These are phyloP conservation scores for Pelargonium fulgidum DNA, from an alignment of 441 rosid genomes.

Conservation along the genomic window DNA sequence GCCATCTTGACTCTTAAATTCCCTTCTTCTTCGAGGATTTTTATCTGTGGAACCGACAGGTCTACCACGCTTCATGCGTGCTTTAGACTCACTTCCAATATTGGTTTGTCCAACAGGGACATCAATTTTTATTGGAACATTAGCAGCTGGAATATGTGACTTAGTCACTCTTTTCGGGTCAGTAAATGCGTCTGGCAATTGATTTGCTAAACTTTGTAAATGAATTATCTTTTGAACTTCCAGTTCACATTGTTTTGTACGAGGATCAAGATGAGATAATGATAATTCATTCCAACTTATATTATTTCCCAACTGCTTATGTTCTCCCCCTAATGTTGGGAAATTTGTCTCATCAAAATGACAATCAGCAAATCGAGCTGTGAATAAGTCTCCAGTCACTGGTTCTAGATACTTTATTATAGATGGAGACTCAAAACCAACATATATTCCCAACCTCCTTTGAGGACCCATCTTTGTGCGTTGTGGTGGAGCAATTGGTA, in stretches of 20 bases:
- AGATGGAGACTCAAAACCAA: not conserved
- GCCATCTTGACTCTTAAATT: not conserved
- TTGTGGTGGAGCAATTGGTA: constrained; percentile 9
- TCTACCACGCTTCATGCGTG: not conserved
- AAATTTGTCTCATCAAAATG: too few relatives aligned
- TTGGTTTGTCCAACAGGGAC: not conserved
- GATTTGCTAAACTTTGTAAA: not conserved
- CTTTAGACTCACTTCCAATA: not conserved
- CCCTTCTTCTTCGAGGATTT: constrained; percentile 4
- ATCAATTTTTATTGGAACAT: not conserved
- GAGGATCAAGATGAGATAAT: constrained; percentile 1
- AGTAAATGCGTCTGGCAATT: not conserved
- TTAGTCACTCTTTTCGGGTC: not conserved
- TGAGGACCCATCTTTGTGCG: constrained; percentile 12
- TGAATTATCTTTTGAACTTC: constrained; percentile 16
- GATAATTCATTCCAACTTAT: not conserved
- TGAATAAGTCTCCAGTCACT: too few relatives aligned
- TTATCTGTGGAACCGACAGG: constrained; percentile 6
- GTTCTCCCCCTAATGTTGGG: too few relatives aligned
- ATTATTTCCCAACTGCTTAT: too few relatives aligned
- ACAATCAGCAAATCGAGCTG: too few relatives aligned
- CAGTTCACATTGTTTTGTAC: constrained; percentile 4
- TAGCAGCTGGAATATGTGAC: not conserved
- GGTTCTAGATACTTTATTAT: constrained; percentile 4
- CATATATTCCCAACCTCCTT: constrained; percentile 3